Evolutionary conservation across 2,329 filamentous ascomycete genomes (phyloP), one percentile per base, ranked within the genome.

Genomic region (Fusarium abutilonis): DNA sequence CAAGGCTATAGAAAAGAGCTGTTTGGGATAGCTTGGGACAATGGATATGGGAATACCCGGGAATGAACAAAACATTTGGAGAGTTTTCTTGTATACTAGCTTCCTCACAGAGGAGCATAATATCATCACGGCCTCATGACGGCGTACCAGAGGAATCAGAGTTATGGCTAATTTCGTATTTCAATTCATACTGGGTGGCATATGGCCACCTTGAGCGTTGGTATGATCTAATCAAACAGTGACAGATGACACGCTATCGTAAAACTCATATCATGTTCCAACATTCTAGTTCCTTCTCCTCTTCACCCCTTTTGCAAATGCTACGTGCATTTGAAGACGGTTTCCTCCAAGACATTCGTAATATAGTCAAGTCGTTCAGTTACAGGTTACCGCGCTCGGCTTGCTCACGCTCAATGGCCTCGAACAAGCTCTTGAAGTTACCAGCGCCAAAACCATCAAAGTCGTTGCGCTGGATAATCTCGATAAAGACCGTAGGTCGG

Each of bases 321-420:
- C 34, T 53, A 29, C 42, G 34, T 29, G 17, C 15, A 19, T 43
- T n/a, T 35, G 36, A 32, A 52, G 26, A 32, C n/a, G 8, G 14
- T 45, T 34, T 44, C 46, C 46, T 39, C 31, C 34, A 41, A 19
- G n/a, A 29, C 55, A 21, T 47, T 23, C 41, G 23, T 17, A 32
- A 28, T 34, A 40, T 15, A 10, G 40, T 26, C 32, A 43, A 34
- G 13, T 49, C 17, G n/a, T 10, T 23, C 35, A 4, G 39, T 77
- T 77, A 91, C 77, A 97, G 75, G 73, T 97, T 97, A 2, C 94
- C 93, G 52, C 93, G 83, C 75, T 90, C 82, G 41, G 87, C 92
- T 82, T 97, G 94, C 77, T 97, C 93, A 46, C 93, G 82, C 83
- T 97, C 94, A 75, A 97, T 96, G 3, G 94, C 93, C 82, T 97